Percentiles rank a stretch among this genome's conserved stretches.
phyloP scores from a whole-genome alignment of 2,329 filamentous ascomycete genomes.

The Colletotrichum australisinense region DNA sequence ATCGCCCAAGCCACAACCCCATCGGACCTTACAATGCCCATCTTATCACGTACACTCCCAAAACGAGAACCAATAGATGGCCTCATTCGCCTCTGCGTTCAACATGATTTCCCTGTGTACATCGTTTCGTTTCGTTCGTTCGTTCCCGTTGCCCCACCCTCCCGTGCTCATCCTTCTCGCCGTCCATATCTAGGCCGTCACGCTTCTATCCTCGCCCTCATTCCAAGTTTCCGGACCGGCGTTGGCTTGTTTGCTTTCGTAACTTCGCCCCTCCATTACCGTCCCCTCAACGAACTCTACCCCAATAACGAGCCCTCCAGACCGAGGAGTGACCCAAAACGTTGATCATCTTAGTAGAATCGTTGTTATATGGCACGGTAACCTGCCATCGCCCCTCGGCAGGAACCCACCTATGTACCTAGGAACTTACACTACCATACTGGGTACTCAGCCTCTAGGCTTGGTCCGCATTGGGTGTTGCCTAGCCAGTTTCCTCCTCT shows the following conservation, averaged over 20 bases:
- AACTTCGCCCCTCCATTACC: background rate
- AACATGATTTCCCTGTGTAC: too few species aligned
- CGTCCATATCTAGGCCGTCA: background rate
- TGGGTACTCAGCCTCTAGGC: background rate
- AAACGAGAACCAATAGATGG: background rate
- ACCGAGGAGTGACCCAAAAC: background rate
- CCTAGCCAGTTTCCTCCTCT: background rate
- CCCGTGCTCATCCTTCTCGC: background rate
- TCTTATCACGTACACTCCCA: conserved; percentile 3
- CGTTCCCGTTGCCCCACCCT: background rate
- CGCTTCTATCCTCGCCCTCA: background rate
- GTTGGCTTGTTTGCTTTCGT: background rate
- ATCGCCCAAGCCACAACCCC: background rate
- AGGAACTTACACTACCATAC: too few species aligned
- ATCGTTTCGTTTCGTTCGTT: too few species aligned
- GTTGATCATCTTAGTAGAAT: background rate
- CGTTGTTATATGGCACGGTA: background rate
- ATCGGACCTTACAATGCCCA: background rate
- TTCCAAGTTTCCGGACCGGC: background rate
- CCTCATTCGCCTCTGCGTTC: background rate
- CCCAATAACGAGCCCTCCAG: background rate
- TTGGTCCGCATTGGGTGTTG: background rate
- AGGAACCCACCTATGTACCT: background rate
- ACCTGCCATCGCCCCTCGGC: background rate
- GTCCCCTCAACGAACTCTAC: background rate